Base-by-base conservation (phyloP, 805 yeast genomes). In the Ogataea dorogensis region DNA sequence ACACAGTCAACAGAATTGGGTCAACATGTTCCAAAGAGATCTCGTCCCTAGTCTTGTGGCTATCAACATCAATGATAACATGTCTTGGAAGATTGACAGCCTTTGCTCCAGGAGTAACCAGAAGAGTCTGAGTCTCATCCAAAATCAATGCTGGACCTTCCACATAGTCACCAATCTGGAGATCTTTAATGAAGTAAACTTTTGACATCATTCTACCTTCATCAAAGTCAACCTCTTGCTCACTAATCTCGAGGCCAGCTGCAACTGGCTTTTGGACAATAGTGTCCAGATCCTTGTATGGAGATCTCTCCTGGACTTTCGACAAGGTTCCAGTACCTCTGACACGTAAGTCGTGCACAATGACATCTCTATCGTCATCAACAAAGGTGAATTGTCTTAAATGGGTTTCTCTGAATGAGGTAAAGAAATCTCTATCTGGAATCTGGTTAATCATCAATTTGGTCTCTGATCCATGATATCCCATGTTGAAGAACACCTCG, bases 381-480 rank as follows among this genome's bases (percentile, higher is more conserved):
- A 71, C 61, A 59, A 82, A 82, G 0, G 86, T 86, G 57, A 81
- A 83, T 54, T 83, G 88, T 43, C 75, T 67, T 45, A 70, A 63
- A 49, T 82, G 88, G 29, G 64, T 60, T 10, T 61, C 62, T 22
- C 71, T 58, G 51, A 81, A 83, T 31, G 65, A 62, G 11, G 56
- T 47, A 11, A 56, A 49, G 46, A 70, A 73, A 18, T 64, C 62
- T n/a, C 27, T 36, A 5, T 49, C 57, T 10, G 35, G 24, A 27
- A 47, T 56, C 31, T 61, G 61, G 14, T 58, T 61, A 11, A 82
- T 71, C 80, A 85, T 79, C 44, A 86, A 58, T 29, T 81, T 77
- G 3, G 94, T 81, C 50, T 86, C 95, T 16, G 93, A 80, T 7
- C 95, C 95, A 40, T 73, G 75, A 54, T 81, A 86, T 49, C 89